These are phyloP conservation scores for Phaffomyces antillensis DNA, from an alignment of 805 yeast species.

Conservation along the genomic window DNA sequence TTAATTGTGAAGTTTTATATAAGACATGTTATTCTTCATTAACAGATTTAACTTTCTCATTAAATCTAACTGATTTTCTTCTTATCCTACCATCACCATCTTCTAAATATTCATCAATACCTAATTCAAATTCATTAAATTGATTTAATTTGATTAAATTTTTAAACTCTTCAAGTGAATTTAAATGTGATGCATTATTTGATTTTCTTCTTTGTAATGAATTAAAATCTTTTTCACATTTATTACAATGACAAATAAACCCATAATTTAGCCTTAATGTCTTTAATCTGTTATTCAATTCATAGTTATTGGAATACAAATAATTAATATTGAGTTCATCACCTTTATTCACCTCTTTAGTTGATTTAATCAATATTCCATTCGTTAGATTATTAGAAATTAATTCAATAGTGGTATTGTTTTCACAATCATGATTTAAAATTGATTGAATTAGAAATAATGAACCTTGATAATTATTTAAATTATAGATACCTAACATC, in stretches of 20 bases:
- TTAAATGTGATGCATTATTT: constrained; percentile 18
- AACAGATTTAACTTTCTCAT: constrained; percentile 52
- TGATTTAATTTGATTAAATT: constrained; percentile 37
- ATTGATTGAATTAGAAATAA: constrained; percentile 59
- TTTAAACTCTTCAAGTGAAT: constrained; percentile 29
- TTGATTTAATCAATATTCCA: constrained; percentile 57
- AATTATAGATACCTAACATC: constrained; percentile 65
- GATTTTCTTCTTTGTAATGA: constrained; percentile 41
- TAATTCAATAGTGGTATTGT: constrained; percentile 50
- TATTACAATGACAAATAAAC: constrained; percentile 58
- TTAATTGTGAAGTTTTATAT: no score
- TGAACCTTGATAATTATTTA: constrained; percentile 63
- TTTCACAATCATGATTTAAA: constrained; percentile 71
- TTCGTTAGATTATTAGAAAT: constrained; percentile 31
- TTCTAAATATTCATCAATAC: constrained; percentile 28
- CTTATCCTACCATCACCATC: constrained; percentile 42
- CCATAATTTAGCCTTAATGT: constrained; percentile 74
- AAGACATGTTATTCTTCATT: constrained; percentile 23
- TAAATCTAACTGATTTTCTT: constrained; percentile 61
- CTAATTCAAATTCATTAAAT: constrained; percentile 42
- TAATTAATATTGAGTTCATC: constrained; percentile 68
- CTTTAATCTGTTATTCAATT: constrained; percentile 55
- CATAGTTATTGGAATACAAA: constrained; percentile 53
- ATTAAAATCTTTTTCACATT: constrained; percentile 53
- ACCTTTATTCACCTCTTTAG: constrained; percentile 47